Conservation (phyloP, 495 filamentous ascomycete species). For the Aspergillus egyptiacus region DNA sequence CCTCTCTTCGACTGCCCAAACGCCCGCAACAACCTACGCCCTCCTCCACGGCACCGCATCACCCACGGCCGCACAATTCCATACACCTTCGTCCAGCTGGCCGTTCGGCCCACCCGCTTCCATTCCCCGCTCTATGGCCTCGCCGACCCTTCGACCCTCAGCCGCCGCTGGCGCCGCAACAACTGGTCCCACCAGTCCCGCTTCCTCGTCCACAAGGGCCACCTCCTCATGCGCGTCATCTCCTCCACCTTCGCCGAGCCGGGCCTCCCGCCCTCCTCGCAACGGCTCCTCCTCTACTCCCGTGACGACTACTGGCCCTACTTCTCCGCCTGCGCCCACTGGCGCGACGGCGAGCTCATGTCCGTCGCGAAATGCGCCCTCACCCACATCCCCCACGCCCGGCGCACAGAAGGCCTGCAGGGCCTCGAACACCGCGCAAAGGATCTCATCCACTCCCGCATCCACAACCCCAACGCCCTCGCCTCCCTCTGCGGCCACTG, state of each 20-base stretch:
- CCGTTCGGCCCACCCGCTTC: constrained; percentile 37
- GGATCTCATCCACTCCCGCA: constrained; percentile 28
- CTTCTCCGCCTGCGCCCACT: constrained; percentile 54
- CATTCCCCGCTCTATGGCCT: constrained; percentile 40
- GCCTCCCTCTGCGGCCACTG: constrained; percentile 47
- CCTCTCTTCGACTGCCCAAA: constrained; percentile 50
- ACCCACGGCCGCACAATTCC: constrained; percentile 46
- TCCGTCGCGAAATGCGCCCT: constrained; percentile 52
- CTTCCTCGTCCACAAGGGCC: constrained; percentile 46
- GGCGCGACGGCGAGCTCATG: constrained; percentile 55
- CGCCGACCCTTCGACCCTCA: constrained; percentile 26
- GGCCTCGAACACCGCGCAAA: constrained; percentile 36
- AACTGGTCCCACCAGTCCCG: constrained; percentile 46
- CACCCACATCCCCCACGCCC: constrained; percentile 45
- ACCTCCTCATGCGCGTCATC: constrained; percentile 48
- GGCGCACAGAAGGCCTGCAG: constrained; percentile 34
- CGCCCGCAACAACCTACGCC: constrained; percentile 32
- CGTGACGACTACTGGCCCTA: constrained; percentile 55
- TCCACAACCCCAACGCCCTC: constrained; percentile 41
- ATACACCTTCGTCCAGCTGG: constrained; percentile 51
- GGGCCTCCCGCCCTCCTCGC: constrained; percentile 35
- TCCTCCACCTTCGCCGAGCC: constrained; percentile 40
- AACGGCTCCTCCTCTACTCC: constrained; percentile 49
- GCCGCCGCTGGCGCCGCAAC: constrained; percentile 45
- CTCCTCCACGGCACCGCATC: constrained; percentile 43